These are phyloP conservation scores for Sutorius eximius DNA, from an alignment of 1,284 basidiomycete species.

Conservation along the genomic window DNA sequence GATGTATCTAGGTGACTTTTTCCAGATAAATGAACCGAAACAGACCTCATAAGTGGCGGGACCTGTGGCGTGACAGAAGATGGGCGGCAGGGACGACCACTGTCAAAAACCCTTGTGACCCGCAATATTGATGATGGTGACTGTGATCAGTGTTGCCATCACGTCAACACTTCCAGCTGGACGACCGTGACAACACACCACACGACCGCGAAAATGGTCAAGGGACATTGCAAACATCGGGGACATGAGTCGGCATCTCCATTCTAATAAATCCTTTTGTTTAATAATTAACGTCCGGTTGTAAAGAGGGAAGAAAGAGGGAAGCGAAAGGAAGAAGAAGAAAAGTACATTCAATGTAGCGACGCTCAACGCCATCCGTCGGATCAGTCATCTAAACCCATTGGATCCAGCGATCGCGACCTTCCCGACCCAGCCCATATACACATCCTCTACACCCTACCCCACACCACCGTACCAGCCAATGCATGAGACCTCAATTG, in stretches of 20 bases:
- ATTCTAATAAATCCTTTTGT: constrained; percentile 20
- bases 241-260: not conserved
- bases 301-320: constrained; percentile 1
- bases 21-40: not conserved
- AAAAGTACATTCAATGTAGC: constrained; percentile 23
- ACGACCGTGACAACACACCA: not conserved
- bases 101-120: not conserved
- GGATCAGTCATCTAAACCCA: constrained; percentile 1
- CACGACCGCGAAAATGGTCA: not conserved
- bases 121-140: too few relatives aligned
- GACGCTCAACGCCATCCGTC: constrained; percentile 18
- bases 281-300: constrained; percentile 25
- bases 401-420: not conserved
- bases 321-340: not conserved
- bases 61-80: not conserved
- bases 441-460: not conserved
- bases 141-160: too few relatives aligned
- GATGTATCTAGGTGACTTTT: not conserved
- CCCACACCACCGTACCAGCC: not conserved
- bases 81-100: not conserved
- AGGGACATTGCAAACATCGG: not conserved
- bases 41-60: not conserved
- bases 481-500: not conserved
- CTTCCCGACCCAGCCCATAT: too few relatives aligned
- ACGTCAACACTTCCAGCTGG: too few relatives aligned